Conservation (phyloP, 495 filamentous ascomycete species). For the Penicillium fimorum region DNA sequence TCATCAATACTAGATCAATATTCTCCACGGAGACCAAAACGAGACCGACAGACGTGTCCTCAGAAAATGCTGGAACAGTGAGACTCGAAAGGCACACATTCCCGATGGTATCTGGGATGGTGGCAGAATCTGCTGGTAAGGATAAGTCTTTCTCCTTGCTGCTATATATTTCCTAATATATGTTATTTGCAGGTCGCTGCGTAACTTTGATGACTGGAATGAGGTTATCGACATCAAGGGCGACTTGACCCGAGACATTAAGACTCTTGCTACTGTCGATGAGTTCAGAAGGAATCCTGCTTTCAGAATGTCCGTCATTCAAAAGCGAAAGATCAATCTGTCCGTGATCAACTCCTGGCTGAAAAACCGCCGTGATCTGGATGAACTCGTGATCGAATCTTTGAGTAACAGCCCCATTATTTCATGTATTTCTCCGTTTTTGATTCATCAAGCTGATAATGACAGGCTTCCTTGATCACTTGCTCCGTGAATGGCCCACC, state of each 20-base stretch:
- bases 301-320: slow-evolving; percentile 57
- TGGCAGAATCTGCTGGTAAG: slow-evolving; percentile 73
- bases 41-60: slow-evolving; percentile 30
- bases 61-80: slow-evolving; percentile 70
- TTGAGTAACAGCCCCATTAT: slow-evolving; percentile 57
- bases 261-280: background rate
- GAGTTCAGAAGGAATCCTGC: slow-evolving; percentile 23
- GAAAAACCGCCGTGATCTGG: slow-evolving; percentile 51
- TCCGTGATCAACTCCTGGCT: slow-evolving; percentile 64
- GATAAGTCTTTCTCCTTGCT: slow-evolving; percentile 5
- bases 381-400: slow-evolving; percentile 67
- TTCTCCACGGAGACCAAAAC: slow-evolving; percentile 50
- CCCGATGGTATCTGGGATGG: slow-evolving; percentile 73
- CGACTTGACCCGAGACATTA: slow-evolving; percentile 2
- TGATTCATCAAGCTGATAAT: slow-evolving; percentile 18
- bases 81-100: slow-evolving; percentile 53
- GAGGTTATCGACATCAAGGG: slow-evolving; percentile 6
- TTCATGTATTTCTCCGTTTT: background rate
- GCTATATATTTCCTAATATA: slow-evolving; percentile 7
- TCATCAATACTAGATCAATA: slow-evolving; percentile 49
- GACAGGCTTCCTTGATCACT: slow-evolving; percentile 79
- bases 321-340: slow-evolving; percentile 61
- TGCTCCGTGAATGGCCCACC: slow-evolving; percentile 73
- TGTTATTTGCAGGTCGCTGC: slow-evolving; percentile 32
- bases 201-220: slow-evolving; percentile 31